Percentiles rank a stretch among this genome's conserved stretches.
phyloP scores from a whole-genome alignment of 129 eudicot genomes.

The Artemisia tridentata region DNA sequence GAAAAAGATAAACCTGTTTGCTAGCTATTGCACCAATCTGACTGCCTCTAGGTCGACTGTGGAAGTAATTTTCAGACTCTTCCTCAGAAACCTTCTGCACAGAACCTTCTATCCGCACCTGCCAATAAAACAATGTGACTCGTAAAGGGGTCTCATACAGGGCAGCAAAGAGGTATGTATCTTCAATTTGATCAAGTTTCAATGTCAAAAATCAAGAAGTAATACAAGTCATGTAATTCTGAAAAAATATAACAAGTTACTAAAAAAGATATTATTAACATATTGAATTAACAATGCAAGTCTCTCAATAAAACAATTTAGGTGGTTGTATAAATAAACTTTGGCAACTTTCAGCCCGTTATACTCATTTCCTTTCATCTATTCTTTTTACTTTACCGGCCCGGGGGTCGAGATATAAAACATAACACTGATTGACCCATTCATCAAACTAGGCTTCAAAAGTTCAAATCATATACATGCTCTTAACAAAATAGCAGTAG shows the following conservation, averaged over 20 bases:
- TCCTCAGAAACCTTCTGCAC: conserved; percentile 84
- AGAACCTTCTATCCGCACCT: conserved; percentile 93
- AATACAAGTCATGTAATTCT: too few species aligned
- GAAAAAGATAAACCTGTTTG: conserved; percentile 56
- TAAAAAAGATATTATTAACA: too few species aligned
- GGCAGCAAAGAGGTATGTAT: too few species aligned
- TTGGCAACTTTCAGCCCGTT: neutral
- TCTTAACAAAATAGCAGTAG: conserved; percentile 3
- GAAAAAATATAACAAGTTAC: too few species aligned
- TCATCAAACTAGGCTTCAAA: neutral
- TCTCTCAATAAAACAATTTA: neutral
- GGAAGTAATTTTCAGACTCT: conserved; percentile 88
- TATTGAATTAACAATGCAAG: neutral
- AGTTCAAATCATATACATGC: conserved; percentile 17
- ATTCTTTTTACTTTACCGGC: too few species aligned
- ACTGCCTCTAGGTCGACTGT: conserved; percentile 93
- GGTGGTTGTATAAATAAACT: neutral
- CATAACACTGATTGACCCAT: neutral
- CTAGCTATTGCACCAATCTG: conserved; percentile 96
- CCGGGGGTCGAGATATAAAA: conserved; percentile 1
- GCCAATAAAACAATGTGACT: conserved; percentile 12
- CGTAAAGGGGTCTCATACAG: neutral
- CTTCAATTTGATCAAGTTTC: too few species aligned
- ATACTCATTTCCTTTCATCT: neutral
- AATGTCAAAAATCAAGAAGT: too few species aligned